Percentiles rank a stretch among this genome's conserved stretches.
phyloP scores from a whole-genome alignment of 306 rosid species.

The Malus domestica region DNA sequence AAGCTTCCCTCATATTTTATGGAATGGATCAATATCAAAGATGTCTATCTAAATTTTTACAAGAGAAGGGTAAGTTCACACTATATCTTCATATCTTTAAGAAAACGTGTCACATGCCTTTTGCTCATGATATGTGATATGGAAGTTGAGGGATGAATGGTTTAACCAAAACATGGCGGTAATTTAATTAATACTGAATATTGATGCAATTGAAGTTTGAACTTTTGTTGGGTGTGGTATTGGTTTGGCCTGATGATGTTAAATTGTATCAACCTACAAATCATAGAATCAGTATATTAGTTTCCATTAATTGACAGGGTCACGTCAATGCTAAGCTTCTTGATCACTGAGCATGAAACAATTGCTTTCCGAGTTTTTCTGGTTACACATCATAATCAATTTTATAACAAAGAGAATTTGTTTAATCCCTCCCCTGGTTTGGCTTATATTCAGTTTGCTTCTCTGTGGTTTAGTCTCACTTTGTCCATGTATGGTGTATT shows the following conservation, averaged over 20 bases:
- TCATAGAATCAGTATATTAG: background rate
- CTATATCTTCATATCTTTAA: background rate
- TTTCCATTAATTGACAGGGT: background rate
- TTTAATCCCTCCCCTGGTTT: background rate
- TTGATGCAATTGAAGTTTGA: background rate
- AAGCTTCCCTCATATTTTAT: slow-evolving; percentile 73
- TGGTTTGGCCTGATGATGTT: background rate
- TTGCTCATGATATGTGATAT: background rate
- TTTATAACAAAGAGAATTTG: background rate
- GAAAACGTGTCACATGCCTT: background rate
- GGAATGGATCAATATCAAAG: slow-evolving; percentile 96
- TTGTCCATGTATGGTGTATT: background rate
- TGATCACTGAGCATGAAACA: background rate
- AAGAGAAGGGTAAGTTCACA: slow-evolving; percentile 56
- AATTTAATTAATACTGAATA: background rate
- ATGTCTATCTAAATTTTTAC: slow-evolving; percentile 80
- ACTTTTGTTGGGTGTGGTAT: background rate
- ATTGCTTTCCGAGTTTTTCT: background rate
- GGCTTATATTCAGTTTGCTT: background rate
- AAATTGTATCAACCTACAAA: background rate
- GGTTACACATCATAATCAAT: background rate
- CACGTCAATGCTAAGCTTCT: background rate
- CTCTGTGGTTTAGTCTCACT: background rate
- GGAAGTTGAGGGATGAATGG: background rate
- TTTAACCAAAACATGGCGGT: no score